phyloP scores from a whole-genome alignment of 2,329 filamentous ascomycete genomes.

The Colletotrichum chrysophilum region DNA sequence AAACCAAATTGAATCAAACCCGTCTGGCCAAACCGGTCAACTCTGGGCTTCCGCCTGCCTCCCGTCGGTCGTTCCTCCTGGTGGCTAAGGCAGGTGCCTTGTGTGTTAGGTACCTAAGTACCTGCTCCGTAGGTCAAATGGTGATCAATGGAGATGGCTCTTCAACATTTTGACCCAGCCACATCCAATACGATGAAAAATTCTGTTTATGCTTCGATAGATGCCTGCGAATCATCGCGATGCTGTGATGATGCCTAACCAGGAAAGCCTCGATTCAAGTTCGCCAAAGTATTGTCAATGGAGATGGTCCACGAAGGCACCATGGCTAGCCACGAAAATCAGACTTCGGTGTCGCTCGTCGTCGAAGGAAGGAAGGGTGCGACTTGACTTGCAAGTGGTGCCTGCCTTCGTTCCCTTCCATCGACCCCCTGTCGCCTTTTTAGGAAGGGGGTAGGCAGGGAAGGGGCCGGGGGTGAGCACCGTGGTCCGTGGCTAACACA shows the following conservation, averaged over 20 bases:
- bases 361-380: background rate
- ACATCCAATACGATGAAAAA: background rate
- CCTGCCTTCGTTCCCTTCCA: background rate
- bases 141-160: background rate
- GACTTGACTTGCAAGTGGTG: background rate
- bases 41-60: background rate
- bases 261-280: background rate
- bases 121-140: background rate
- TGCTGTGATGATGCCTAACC: background rate
- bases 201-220: background rate
- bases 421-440: background rate
- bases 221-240: background rate
- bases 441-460: background rate
- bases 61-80: background rate
- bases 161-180: background rate
- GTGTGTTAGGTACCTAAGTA: background rate
- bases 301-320: background rate
- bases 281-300: background rate
- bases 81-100: background rate
- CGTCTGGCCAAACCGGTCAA: background rate
- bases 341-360: background rate
- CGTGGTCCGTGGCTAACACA: background rate
- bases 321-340: background rate
- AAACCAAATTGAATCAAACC: background rate
- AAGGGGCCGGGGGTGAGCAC: background rate